Evolutionary conservation across 169 alveolate species (phyloP), one percentile per base, ranked within the genome.

Genomic region (Toxoplasma gondii): DNA sequence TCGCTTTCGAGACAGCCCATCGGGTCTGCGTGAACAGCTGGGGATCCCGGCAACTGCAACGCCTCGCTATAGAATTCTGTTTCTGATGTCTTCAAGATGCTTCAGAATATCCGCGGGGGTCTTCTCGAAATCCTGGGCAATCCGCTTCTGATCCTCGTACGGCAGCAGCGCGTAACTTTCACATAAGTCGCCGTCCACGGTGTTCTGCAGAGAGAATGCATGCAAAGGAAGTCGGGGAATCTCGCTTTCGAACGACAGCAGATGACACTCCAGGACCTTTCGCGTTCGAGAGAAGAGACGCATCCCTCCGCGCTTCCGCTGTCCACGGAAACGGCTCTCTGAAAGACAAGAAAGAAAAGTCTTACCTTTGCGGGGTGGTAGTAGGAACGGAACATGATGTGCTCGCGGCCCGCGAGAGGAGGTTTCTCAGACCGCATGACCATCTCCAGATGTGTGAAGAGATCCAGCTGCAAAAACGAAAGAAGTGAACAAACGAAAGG

Each of bases 361-460:
- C 74, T 19, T 36, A 93, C 95, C 93, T 98, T 97, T 39, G 96
- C 97, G 36, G 99, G 99, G 5, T 96, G 97, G 95, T 96, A 97
- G n/a, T 97, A 94, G 22, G 98, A 95, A 88, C 98, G 97, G 92
- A 97, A 98, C 96, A 95, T 94, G 90, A 97, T 96, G 94, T 98
- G 98, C 67, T 98, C 98, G 88, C 99, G 95, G 64, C 99, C 99
- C 70, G 98, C 97, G 22, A 99, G 97, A 0, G 99, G 99, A 64
- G 98, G 98, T 78, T 97, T 96, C 96, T 99, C 99, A n/a, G 98
- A 97, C 91, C 99, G 97, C 97, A 99, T 94, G 93, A 98, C 97
- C 99, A 99, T 98, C 97, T 99, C 99, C 96, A 99, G 95, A 97
- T 99, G 99, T 49, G 98, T 98, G 94, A 99, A 98, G 97, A 98